These are phyloP conservation scores for Candida albicans DNA, from an alignment of 1,139 yeast genomes.

Conservation along the genomic window DNA sequence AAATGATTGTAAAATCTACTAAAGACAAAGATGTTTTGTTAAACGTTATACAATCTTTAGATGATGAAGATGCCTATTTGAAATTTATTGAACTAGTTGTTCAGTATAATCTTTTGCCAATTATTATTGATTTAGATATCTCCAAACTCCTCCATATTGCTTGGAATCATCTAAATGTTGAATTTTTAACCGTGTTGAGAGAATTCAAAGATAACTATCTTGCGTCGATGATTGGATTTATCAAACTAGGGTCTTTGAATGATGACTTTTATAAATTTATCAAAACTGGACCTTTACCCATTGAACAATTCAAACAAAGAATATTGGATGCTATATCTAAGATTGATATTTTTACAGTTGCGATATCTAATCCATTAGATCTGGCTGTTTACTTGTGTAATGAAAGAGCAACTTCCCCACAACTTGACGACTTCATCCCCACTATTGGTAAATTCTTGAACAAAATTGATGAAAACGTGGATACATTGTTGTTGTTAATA, in stretches of 20 bases:
- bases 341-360: conserved; percentile 20
- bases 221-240: conserved; percentile 18
- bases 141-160: conserved; percentile 9
- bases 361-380: conserved; percentile 49
- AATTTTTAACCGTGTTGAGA: conserved; percentile 8
- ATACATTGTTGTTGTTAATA: conserved; percentile 16
- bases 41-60: conserved; percentile 6
- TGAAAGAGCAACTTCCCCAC: conserved; percentile 6
- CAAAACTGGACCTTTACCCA: conserved; percentile 15
- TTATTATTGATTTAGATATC: conserved; percentile 8
- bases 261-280: conserved; percentile 20
- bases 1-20: conserved; percentile 18
- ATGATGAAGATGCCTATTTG: conserved; percentile 4
- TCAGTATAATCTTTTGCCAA: conserved; percentile 7
- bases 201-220: conserved; percentile 8
- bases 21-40: conserved; percentile 16
- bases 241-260: conserved; percentile 13
- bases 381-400: conserved; percentile 37
- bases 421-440: conserved; percentile 11
- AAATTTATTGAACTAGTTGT: conserved; percentile 12
- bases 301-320: conserved; percentile 13
- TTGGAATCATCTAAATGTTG: conserved; percentile 11
- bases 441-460: conserved; percentile 16
- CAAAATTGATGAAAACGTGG: conserved; percentile 8
- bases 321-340: conserved; percentile 15